Conservation (phyloP, 257 asterid species). For the Salvia hispanica region DNA sequence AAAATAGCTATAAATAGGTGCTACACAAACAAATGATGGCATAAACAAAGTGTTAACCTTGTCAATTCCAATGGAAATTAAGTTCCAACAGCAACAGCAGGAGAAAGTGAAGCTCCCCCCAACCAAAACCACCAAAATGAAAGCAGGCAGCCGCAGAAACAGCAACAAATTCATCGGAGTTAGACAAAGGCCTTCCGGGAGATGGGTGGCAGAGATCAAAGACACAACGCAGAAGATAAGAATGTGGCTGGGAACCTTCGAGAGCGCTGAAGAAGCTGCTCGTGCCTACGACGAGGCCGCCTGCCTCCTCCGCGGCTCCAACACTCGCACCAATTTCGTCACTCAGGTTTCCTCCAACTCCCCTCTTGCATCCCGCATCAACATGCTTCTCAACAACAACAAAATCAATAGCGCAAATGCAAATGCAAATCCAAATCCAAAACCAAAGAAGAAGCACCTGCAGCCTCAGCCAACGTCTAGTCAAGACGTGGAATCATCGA, state of each 20-base stretch:
- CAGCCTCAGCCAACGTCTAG: neutral
- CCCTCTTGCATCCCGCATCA: conserved; percentile 60
- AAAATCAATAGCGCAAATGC: conserved; percentile 14
- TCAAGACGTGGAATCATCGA: neutral
- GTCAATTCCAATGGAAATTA: conserved; percentile 48
- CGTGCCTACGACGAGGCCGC: conserved; percentile 62
- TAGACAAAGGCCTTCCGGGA: conserved; percentile 73
- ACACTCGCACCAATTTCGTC: conserved; percentile 61
- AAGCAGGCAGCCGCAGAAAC: conserved; percentile 4
- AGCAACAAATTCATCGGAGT: conserved; percentile 53
- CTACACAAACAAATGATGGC: too few relatives aligned
- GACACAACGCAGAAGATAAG: conserved; percentile 70
- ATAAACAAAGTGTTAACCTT: neutral
- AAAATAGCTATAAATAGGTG: too few relatives aligned
- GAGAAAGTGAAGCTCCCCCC: conserved; percentile 16
- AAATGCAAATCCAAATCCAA: too few relatives aligned
- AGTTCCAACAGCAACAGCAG: conserved; percentile 49
- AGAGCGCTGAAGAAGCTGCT: conserved; percentile 66
- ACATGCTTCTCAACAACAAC: conserved; percentile 47
- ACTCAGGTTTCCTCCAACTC: conserved; percentile 52
- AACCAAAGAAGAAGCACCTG: conserved; percentile 16
- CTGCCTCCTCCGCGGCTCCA: conserved; percentile 37
- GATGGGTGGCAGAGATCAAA: conserved; percentile 78
- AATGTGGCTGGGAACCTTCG: conserved; percentile 76
- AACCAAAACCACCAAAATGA: conserved; percentile 29